These are phyloP conservation scores for Apiotrichum laibachii DNA, from an alignment of 1,284 basidiomycete species.

Conservation along the genomic window DNA sequence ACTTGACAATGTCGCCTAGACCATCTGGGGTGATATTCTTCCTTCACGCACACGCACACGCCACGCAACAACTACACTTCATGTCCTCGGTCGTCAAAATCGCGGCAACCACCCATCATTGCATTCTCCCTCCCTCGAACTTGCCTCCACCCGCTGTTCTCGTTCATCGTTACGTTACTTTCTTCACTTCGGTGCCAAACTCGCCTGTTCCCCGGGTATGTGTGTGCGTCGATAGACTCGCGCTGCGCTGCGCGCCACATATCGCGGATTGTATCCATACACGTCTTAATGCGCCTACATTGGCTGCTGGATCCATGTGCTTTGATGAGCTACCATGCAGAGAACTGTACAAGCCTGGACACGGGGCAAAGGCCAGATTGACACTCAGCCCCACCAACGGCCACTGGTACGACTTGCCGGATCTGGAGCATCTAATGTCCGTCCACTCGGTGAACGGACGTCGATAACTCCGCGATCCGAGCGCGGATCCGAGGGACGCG, in stretches of 20 bases:
- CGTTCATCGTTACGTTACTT: neutral
- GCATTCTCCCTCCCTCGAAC: neutral
- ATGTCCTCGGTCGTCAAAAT: neutral
- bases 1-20: neutral
- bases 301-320: constrained; percentile 12
- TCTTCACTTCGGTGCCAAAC: constrained; percentile 1
- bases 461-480: too few species aligned
- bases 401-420: too few species aligned
- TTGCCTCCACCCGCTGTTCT: neutral
- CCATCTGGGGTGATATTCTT: constrained; percentile 7
- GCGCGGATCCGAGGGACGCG: too few species aligned
- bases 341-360: neutral
- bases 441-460: too few species aligned
- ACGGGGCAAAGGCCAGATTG: too few species aligned
- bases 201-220: neutral
- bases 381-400: too few species aligned
- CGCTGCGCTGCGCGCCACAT: constrained; percentile 12
- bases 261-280: constrained; percentile 16
- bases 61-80: neutral
- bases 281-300: constrained; percentile 6
- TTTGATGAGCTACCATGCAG: constrained; percentile 1
- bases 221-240: constrained; percentile 11
- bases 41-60: constrained; percentile 8
- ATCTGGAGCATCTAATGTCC: too few species aligned
- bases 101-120: neutral